Base-by-base conservation (phyloP, 805 yeast genomes). In the Sungouiella thailandica region DNA sequence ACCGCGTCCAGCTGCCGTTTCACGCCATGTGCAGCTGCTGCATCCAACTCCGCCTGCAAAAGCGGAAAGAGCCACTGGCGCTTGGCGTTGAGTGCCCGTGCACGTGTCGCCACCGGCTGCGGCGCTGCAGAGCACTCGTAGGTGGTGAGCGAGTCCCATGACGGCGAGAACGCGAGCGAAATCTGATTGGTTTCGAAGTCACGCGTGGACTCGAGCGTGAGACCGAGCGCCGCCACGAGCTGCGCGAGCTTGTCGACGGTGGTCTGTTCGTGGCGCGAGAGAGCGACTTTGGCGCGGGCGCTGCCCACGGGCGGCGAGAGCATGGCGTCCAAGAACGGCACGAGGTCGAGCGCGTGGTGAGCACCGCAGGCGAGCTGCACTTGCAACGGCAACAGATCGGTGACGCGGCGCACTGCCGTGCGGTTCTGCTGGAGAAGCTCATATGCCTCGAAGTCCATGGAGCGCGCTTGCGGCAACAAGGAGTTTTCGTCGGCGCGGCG, bases 1-100 rank as follows among this genome's bases (percentile, higher is more conserved):
- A 17, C 30, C n/a, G 17, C 30, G 16, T 38, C 39, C 11, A 17
- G 3, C 15, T 16, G n/a, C 15, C 25, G 32, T 3, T 55, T 53
- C 42, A 44, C 56, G 23, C 46, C 41, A 4, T 50, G 48, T 19
- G 58, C 61, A 8, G 52, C 41, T 30, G 58, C 49, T 18, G 36
- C 37, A n/a, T 60, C 68, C 13, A 62, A 17, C 33, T 64, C 70
- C 1, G 57, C 40, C 24, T 55, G 53, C 3, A 66, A 37, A 18
- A 66, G 43, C 3, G 71, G 71, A 36, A 65, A 66, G 8, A 60
- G 45, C 53, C 56, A 49, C 32, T 50, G 58, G 29, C 72, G 46
- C 28, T 41, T 55, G 8, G 41, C 23, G 34, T 63, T 65, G 4
- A 45, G 36, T 27, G 47, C 51, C 25, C 56, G 57, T n/a, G 33